Base-by-base conservation (phyloP, 2,329 filamentous ascomycete species). In the Penicillium oxalicum region DNA sequence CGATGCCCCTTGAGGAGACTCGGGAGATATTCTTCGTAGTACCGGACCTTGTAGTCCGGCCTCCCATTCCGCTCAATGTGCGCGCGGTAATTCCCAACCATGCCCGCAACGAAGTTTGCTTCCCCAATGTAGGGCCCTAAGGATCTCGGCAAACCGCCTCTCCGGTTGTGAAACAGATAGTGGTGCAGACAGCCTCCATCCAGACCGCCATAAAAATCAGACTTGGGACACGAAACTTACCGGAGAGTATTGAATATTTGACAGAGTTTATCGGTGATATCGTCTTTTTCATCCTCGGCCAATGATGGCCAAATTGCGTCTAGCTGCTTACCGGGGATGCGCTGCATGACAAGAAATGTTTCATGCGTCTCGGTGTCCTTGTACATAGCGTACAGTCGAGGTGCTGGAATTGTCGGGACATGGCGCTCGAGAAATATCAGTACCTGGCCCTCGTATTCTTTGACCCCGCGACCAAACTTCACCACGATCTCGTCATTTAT, bases 381-480 rank as follows among this genome's bases (percentile, higher is more conserved):
- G 40, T 61, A 64, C 59, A 66, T 65, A 18, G 59, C 57, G 48
- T 64, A 64, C 26, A 66, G 54, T 51, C 61, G 59, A 46, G 62
- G 63, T 25, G 59, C 62, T 2, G 58, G 56, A 45, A 64, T 44
- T 44, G 51, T 42, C 28, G 61, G 60, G 40, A 62, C 54, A 18
- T 66, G 44, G 47, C 55, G 58, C 47, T 66, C 60, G 32, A 65
- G 60, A 26, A 59, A 61, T 40, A 61, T 37, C 49, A 62, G 44
- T 37, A 46, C 51, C 52, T 63, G 56, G 47, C 49, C 49, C 40
- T 56, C 51, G 26, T 25, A 48, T 27, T 4, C 4, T 7, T 52
- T 26, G 9, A 54, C 18, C 34, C 32, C 6, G 24, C 45, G 26
- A 9, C 61, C 66, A 46, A 54, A 61, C 54, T 65, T 63, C 7